Evolutionary conservation across 1,284 basidiomycete species (phyloP), one percentile per base, ranked within the genome.

Genomic region (Rhodotorula sp.): DNA sequence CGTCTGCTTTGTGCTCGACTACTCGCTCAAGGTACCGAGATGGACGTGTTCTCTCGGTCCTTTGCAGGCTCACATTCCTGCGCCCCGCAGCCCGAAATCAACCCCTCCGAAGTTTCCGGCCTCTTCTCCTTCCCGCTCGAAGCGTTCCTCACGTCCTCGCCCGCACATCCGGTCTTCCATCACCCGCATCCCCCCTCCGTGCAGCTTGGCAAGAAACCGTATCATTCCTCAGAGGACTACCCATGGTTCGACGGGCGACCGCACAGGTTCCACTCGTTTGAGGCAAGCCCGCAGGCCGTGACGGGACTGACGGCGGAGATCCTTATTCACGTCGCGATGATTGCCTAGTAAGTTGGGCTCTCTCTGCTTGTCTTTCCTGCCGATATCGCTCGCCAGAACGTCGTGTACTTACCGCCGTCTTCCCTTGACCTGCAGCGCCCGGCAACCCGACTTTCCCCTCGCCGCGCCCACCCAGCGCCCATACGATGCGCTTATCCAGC

Each of bases 51-150:
- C 29, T 34, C 0, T 19, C 13, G 17, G n/a, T n/a, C 13, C 32
- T 19, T 34, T 10, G 12, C 50, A 15, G 1, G 17, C 53, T 10
- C 29, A 22, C 21, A 2, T 29, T 22, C 0, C 4, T 3, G 22
- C n/a, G 4, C 58, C 6, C n/a, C 27, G 15, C 66, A 76, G 72
- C 76, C 76, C 13, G 71, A 74, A 25, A 61, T 79, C 1, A 78
- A 78, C 56, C 61, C 66, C 2, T 50, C 51, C 50, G 78, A 79
- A 64, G 78, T 79, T 21, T 39, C 63, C 44, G 65, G 66, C 50
- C 63, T 79, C 34, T 79, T 79, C 61, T 76, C 76, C 39, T 77
- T 78, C 54, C 78, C 78, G 0, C 71, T 79, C 55, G 66, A 74
- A 36, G 76, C 66, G 1, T 77, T 79, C 66, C 73, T 76, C 48